A percentile compares a stretch with the other conserved stretches of the same genome.
Evolutionary conservation across 2,329 filamentous ascomycete species (phyloP).

Genomic region (Colletotrichum graminicola): DNA sequence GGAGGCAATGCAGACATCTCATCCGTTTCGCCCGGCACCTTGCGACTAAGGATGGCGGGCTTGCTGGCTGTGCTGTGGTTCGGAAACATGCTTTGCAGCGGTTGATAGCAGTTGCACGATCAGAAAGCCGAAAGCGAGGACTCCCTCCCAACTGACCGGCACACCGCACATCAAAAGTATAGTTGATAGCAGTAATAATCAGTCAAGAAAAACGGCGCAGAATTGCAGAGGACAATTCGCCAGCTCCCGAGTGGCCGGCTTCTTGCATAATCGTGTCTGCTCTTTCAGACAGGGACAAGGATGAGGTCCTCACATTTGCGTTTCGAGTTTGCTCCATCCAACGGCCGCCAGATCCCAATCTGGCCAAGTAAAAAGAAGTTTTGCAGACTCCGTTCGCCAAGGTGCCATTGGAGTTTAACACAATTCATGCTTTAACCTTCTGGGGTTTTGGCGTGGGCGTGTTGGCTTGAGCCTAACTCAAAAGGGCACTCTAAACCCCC

Average conservation of each 20-base stretch:
- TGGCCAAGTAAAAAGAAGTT: slow-evolving; percentile 29
- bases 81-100: slow-evolving; percentile 38
- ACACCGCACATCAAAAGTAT: slow-evolving; percentile 4
- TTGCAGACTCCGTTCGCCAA: slow-evolving; percentile 10
- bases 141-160: background rate
- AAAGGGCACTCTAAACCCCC: slow-evolving; percentile 6
- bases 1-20: background rate
- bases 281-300: slow-evolving; percentile 26
- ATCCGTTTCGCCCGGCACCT: slow-evolving; percentile 7
- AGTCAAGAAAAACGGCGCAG: slow-evolving; percentile 12
- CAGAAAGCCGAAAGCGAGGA: background rate
- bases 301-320: slow-evolving; percentile 2
- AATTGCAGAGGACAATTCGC: slow-evolving; percentile 14
- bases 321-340: slow-evolving; percentile 35
- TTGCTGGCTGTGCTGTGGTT: slow-evolving; percentile 37
- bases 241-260: background rate
- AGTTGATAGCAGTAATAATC: slow-evolving; percentile 26
- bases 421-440: slow-evolving; percentile 1
- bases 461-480: slow-evolving; percentile 33
- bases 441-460: slow-evolving; percentile 12
- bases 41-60: slow-evolving; percentile 24
- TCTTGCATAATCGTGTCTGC: slow-evolving; percentile 11
- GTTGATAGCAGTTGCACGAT: slow-evolving; percentile 24
- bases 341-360: slow-evolving; percentile 10
- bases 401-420: slow-evolving; percentile 8